phyloP scores from a whole-genome alignment of 2,329 filamentous ascomycete genomes.

The Malbranchea zuffiana region DNA sequence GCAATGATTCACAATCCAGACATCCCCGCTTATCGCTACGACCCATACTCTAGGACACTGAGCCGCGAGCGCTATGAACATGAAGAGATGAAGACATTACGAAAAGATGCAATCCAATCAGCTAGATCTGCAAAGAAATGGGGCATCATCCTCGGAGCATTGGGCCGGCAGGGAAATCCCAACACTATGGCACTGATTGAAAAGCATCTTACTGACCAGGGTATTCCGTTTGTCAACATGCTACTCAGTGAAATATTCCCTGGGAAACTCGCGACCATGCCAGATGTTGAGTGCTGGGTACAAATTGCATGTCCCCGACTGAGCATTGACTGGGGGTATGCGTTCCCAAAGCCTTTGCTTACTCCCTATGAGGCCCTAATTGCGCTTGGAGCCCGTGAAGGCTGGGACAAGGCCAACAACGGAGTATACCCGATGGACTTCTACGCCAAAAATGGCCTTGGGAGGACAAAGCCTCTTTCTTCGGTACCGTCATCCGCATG shows the following conservation, averaged over 20 bases:
- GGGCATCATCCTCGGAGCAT: conserved; percentile 85
- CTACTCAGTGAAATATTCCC: conserved; percentile 93
- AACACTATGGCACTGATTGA: conserved; percentile 85
- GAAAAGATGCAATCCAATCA: conserved; percentile 62
- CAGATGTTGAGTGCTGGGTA: conserved; percentile 93
- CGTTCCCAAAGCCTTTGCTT: conserved; percentile 75
- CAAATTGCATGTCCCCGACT: conserved; percentile 93
- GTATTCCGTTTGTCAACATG: conserved; percentile 73
- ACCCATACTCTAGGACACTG: conserved; percentile 85
- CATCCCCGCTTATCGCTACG: conserved; percentile 87
- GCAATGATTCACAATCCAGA: conserved; percentile 97
- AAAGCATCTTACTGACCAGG: conserved; percentile 55
- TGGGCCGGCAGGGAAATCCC: conserved; percentile 91
- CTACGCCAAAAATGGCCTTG: conserved; percentile 83
- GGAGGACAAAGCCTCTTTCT: conserved; percentile 52
- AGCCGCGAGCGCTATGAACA: conserved; percentile 89
- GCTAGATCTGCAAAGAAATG: conserved; percentile 75
- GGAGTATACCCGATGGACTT: conserved; percentile 96
- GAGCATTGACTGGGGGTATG: conserved; percentile 98
- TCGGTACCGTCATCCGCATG: conserved; percentile 7
- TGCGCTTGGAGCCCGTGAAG: conserved; percentile 66
- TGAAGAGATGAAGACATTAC: conserved; percentile 74
- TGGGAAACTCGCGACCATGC: conserved; percentile 86
- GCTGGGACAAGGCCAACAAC: conserved; percentile 52
- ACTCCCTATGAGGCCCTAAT: conserved; percentile 94